These are phyloP conservation scores for Dendryphion nanum DNA, from an alignment of 2,329 filamentous ascomycete species.

Conservation along the genomic window DNA sequence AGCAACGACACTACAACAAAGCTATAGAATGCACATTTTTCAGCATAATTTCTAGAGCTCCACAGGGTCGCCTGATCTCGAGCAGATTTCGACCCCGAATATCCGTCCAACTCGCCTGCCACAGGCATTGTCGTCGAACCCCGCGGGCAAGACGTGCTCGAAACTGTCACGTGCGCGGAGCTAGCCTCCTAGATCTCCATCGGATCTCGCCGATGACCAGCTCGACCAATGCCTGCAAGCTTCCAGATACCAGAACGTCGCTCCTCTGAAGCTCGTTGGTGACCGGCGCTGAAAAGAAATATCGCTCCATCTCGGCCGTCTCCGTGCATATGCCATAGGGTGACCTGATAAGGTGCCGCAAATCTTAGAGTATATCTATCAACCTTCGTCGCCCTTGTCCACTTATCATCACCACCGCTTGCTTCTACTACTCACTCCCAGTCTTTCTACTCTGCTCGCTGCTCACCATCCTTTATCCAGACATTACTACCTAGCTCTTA, in stretches of 20 bases:
- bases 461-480: background rate
- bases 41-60: too few species aligned
- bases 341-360: slow-evolving; percentile 30
- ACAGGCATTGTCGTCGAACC: background rate
- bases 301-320: slow-evolving; percentile 28
- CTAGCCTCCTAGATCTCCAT: slow-evolving; percentile 3
- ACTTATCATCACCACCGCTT: too few species aligned
- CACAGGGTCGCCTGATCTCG: too few species aligned
- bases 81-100: background rate
- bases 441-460: background rate
- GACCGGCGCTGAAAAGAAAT: slow-evolving; percentile 25
- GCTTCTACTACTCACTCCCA: slow-evolving; percentile 1
- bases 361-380: slow-evolving; percentile 28
- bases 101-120: background rate
- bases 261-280: slow-evolving; percentile 19
- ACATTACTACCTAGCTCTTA: too few species aligned
- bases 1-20: slow-evolving; percentile 1
- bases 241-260: slow-evolving; percentile 17
- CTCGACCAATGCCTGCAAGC: slow-evolving; percentile 25
- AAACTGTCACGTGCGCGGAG: background rate
- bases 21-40: too few species aligned
- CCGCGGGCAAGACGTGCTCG: background rate
- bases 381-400: too few species aligned
- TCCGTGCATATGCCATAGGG: slow-evolving; percentile 21
- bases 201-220: slow-evolving; percentile 36